Evolutionary conservation across 176 grass and related monocot genomes (phyloP).

Genomic region (Oryza officinalis): DNA sequence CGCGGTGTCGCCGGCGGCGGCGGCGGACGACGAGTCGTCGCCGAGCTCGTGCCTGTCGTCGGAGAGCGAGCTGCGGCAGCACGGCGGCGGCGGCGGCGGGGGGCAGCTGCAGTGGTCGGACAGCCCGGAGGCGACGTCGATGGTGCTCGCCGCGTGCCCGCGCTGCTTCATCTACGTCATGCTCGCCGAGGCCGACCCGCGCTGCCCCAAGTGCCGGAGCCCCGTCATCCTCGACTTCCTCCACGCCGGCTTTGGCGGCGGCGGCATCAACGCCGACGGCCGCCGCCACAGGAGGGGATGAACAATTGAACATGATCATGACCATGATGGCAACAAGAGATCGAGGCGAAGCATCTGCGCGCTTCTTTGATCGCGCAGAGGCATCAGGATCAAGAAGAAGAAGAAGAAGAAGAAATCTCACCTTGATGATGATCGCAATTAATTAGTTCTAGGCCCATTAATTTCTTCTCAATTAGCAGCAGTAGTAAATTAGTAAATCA

Average conservation of each 20-base stretch:
- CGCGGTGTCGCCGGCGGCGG: not conserved
- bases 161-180: conserved; percentile 83
- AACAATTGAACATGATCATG: not conserved
- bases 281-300: conserved; percentile 40
- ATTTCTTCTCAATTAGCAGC: not conserved
- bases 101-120: conserved; percentile 46
- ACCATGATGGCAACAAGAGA: not conserved
- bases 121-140: conserved; percentile 69
- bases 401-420: not conserved
- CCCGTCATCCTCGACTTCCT: conserved; percentile 75
- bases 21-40: conserved; percentile 52
- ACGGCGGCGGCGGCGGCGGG: not conserved
- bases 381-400: not conserved
- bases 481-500: not conserved
- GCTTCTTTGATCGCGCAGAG: not conserved
- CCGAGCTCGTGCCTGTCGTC: conserved; percentile 75
- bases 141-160: conserved; percentile 74
- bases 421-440: not conserved
- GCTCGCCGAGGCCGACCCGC: conserved; percentile 70
- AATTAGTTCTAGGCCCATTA: not conserved
- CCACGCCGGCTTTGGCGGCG: not conserved
- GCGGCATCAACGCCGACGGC: not conserved
- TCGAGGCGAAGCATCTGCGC: not conserved
- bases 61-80: conserved; percentile 41
- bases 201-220: conserved; percentile 71